Evolutionary conservation across 169 alveolate species (phyloP), one percentile per base, ranked within the genome.

Genomic region (Plasmodium relictum): DNA sequence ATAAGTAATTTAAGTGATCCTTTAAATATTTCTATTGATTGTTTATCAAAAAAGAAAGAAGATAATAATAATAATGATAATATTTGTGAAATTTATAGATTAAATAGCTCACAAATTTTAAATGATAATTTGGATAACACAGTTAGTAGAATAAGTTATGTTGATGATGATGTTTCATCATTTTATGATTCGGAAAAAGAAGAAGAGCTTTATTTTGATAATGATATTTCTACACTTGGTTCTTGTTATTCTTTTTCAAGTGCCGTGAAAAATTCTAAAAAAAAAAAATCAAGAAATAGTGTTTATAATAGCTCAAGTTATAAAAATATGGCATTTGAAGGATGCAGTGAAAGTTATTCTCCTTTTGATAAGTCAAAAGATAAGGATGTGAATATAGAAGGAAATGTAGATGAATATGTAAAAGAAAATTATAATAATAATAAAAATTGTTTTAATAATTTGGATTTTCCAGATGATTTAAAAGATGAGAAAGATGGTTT

Each of bases 151-250:
- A 78, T 78, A 42, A 78, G 89, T 24, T 78, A 78, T 41, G 89
- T 78, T 20, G 89, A 78, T 65, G 89, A 78, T 65, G 89, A 78
- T 44, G 89, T 78, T 9, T 78, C 89, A n/a, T 78, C 89, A 9
- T 78, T 78, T 37, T 78, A 63, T 63, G 89, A 78, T n/a, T 78
- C 89, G 0, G 89, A 78, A 10, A 78, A 78, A 65, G 89, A 78
- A 10, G 76, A 78, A 26, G 89, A 78, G 14, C 68, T 78, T 50
- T 78, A 78, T 50, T 78, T 78, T 56, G 89, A 78, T 22, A 78
- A 78, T 45, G 89, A 78, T 26, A 63, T 78, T 63, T 78, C 89
- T 0, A 78, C 89, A 1, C 39, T 78, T 18, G 89, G 89, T 0
- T 78, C 89, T 9, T 78, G 76, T 24, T 78, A 78, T 42, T 78